Percentiles rank a stretch among this genome's conserved stretches.
phyloP scores from a whole-genome alignment of 768 basidiomycete species.

The Tricholomella constricta region DNA sequence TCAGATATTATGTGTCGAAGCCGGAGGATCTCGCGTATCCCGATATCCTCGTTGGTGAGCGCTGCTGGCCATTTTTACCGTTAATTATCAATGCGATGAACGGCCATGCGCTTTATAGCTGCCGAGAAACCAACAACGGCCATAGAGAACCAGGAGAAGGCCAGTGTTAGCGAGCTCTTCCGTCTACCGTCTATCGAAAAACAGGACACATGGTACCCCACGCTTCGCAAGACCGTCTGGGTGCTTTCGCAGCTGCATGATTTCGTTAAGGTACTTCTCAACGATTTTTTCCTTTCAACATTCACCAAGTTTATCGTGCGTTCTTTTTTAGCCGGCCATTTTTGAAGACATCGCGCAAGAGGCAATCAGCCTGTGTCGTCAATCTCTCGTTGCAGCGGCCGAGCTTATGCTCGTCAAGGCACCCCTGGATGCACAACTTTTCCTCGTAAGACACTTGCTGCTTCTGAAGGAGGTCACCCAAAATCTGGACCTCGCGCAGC shows the following conservation, averaged over 20 bases:
- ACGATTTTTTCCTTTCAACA: background rate
- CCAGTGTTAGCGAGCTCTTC: constrained; percentile 69
- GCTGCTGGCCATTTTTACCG: background rate
- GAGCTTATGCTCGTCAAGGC: constrained; percentile 58
- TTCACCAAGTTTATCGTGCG: background rate
- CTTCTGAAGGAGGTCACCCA: constrained; percentile 89
- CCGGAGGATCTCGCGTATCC: constrained; percentile 86
- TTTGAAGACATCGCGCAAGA: constrained; percentile 98
- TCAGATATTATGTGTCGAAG: constrained; percentile 78
- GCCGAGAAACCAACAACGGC: constrained; percentile 45
- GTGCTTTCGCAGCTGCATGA: constrained; percentile 87
- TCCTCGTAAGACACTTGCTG: constrained; percentile 87
- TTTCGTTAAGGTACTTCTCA: constrained; percentile 70
- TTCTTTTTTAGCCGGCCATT: constrained; percentile 70
- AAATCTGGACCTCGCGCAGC: constrained; percentile 65
- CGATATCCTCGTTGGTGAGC: constrained; percentile 72
- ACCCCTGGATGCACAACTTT: constrained; percentile 74
- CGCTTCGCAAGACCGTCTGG: constrained; percentile 86
- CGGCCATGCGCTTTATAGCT: constrained; percentile 30
- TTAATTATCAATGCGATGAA: too few relatives aligned
- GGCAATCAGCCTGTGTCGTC: constrained; percentile 78
- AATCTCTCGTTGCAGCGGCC: constrained; percentile 76
- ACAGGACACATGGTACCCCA: constrained; percentile 91
- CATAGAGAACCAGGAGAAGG: constrained; percentile 62
- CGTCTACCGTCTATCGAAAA: constrained; percentile 69